Evolutionary conservation across 169 alveolate genomes (phyloP).

Genomic region (Blepharisma undulans): DNA sequence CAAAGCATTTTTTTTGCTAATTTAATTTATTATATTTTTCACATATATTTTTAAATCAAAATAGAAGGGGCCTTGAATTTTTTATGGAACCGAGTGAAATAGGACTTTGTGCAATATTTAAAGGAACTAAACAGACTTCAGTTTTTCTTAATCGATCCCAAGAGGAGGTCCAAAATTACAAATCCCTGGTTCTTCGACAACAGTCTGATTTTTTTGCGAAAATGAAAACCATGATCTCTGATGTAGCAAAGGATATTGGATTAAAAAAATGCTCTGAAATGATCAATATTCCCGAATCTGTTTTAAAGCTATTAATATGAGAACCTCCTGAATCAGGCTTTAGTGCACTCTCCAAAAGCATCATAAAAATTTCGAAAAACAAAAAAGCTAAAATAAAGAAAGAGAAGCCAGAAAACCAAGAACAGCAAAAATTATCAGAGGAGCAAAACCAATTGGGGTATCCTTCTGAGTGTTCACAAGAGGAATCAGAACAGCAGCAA

Average conservation of each 20-base stretch:
- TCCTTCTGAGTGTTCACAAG: background rate
- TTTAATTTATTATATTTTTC: no score
- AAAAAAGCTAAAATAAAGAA: background rate
- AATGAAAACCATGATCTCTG: background rate
- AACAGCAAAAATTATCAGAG: background rate
- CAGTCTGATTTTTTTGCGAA: background rate
- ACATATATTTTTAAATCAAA: no score
- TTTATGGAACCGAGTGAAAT: background rate
- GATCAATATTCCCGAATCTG: background rate
- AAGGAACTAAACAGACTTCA: background rate
- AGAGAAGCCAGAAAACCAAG: background rate
- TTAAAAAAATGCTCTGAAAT: background rate
- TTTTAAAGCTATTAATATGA: background rate
- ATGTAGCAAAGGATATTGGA: background rate
- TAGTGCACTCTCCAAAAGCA: background rate
- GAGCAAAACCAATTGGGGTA: background rate
- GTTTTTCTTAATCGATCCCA: background rate
- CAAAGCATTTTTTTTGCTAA: background rate
- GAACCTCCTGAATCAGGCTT: background rate
- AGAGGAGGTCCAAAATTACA: background rate
- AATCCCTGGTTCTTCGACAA: background rate
- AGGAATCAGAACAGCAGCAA: background rate
- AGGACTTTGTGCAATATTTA: background rate
- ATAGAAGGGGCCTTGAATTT: background rate
- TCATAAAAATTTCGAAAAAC: background rate